These are phyloP conservation scores for Scheffersomyces coipomensis DNA, from an alignment of 805 yeast species.

Conservation along the genomic window DNA sequence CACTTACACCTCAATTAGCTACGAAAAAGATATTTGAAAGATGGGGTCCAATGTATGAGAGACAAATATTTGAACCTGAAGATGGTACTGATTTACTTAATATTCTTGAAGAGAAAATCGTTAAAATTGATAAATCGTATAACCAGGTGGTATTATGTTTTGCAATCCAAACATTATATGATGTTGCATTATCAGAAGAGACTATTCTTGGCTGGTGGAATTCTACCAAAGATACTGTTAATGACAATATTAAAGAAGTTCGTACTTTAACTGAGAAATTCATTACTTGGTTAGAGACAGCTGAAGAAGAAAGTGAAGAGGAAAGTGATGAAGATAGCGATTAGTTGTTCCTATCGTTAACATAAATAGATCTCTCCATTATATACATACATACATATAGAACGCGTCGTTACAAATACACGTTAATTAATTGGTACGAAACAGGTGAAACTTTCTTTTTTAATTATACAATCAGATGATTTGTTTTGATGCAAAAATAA, in stretches of 20 bases:
- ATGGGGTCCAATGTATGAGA: slow-evolving; percentile 79
- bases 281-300: slow-evolving; percentile 88
- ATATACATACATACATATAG: too few relatives aligned
- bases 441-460: too few relatives aligned
- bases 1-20: slow-evolving; percentile 76
- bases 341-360: too few relatives aligned
- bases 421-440: too few relatives aligned
- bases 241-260: slow-evolving; percentile 41
- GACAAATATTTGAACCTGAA: slow-evolving; percentile 79
- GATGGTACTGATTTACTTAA: slow-evolving; percentile 75
- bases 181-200: slow-evolving; percentile 76
- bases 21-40: slow-evolving; percentile 68
- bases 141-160: slow-evolving; percentile 51
- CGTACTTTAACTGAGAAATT: slow-evolving; percentile 65
- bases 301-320: slow-evolving; percentile 47
- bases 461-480: too few relatives aligned
- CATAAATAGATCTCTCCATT: too few relatives aligned
- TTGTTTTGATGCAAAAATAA: too few relatives aligned
- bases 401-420: too few relatives aligned
- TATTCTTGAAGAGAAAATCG: slow-evolving; percentile 47
- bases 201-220: slow-evolving; percentile 83
- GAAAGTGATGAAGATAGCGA: slow-evolving; percentile 32
- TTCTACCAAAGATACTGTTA: slow-evolving; percentile 10
- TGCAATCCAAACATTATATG: slow-evolving; percentile 64
- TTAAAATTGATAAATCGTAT: slow-evolving; percentile 34